These are phyloP conservation scores for Alternaria triticina DNA, from an alignment of 2,329 filamentous ascomycete genomes.

Conservation along the genomic window DNA sequence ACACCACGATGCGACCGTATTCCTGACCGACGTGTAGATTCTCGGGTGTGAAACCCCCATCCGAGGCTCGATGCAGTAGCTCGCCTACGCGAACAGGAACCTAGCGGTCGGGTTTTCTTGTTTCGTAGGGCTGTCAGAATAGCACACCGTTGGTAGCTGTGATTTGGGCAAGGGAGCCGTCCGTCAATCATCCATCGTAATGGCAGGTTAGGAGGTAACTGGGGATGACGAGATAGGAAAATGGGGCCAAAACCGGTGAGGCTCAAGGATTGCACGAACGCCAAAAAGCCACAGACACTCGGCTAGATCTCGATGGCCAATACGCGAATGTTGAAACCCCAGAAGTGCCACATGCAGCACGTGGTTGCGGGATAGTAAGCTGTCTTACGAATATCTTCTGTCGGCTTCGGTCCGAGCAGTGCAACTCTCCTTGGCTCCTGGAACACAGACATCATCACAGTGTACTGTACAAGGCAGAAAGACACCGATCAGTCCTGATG, in stretches of 20 bases:
- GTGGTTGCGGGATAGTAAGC: not conserved
- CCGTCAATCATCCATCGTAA: not conserved
- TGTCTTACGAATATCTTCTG: slow-evolving; percentile 14
- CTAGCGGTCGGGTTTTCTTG: slow-evolving; percentile 1
- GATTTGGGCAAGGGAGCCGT: not conserved
- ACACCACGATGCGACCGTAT: not conserved
- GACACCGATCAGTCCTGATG: slow-evolving; percentile 4
- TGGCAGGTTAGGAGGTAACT: slow-evolving; percentile 2
- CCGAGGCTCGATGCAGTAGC: not conserved
- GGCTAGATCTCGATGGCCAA: not conserved
- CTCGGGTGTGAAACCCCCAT: not conserved
- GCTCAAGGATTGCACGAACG: slow-evolving; percentile 13
- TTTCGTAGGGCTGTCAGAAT: not conserved
- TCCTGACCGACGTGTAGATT: not conserved
- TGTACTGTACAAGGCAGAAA: slow-evolving; percentile 20
- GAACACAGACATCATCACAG: slow-evolving; percentile 17
- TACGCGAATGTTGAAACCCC: not conserved
- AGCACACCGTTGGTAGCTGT: not conserved
- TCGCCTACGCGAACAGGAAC: slow-evolving; percentile 8
- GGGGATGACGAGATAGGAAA: slow-evolving; percentile 22
- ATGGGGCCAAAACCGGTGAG: slow-evolving; percentile 33
- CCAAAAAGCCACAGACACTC: slow-evolving; percentile 9
- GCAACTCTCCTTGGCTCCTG: not conserved
- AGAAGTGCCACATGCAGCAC: not conserved
- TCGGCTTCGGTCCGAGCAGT: not conserved